A percentile compares a stretch with the other conserved stretches of the same genome.
These are phyloP conservation scores for Triticum monococcum DNA, from an alignment of 176 grass and related monocot species.

Conservation along the genomic window DNA sequence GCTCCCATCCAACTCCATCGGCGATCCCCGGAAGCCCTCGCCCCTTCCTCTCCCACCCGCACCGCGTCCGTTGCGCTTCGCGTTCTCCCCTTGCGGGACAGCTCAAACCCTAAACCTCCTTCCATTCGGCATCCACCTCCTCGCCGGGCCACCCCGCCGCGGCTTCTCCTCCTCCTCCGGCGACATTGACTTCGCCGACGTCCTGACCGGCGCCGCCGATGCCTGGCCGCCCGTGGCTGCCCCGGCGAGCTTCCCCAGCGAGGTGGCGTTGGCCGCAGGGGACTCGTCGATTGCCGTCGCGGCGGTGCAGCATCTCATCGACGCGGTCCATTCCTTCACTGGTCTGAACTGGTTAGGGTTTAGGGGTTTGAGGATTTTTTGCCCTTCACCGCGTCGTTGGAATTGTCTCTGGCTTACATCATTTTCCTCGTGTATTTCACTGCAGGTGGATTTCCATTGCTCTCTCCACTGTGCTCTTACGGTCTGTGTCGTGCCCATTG, in stretches of 20 bases:
- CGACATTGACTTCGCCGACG: constrained; percentile 14
- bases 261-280: constrained; percentile 42
- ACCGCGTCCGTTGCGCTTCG: background rate
- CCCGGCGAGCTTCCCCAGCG: constrained; percentile 30
- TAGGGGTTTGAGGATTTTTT: background rate
- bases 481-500: background rate
- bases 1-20: background rate
- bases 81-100: background rate
- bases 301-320: constrained; percentile 46
- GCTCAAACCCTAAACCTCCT: background rate
- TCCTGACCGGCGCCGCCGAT: constrained; percentile 4
- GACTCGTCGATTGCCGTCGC: constrained; percentile 27
- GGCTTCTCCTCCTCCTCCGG: background rate
- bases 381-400: background rate
- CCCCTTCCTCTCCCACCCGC: background rate
- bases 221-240: background rate
- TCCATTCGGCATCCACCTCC: background rate
- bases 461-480: background rate
- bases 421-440: background rate
- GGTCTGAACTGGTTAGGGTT: constrained; percentile 49
- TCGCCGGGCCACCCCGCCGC: background rate
- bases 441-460: constrained; percentile 15
- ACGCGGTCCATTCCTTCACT: constrained; percentile 40
- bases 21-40: background rate
- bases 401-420: background rate